Base-by-base conservation (phyloP, 805 yeast genomes). In the Candida yuanshanica region DNA sequence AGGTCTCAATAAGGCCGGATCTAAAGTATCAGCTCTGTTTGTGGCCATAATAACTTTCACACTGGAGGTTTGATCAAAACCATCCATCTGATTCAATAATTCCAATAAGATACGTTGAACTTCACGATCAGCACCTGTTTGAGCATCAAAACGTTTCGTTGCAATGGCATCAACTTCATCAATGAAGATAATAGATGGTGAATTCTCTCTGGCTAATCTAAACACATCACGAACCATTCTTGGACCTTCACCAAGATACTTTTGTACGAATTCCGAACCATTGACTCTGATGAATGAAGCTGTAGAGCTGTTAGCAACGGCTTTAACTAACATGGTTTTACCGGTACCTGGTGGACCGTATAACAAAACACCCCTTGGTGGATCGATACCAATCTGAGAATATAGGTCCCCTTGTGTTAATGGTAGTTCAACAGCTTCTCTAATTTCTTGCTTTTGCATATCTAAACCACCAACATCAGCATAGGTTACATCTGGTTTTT, bases 321-420 rank as follows among this genome's bases (percentile, higher is more conserved):
- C 99, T 65, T 93, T 93, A 37, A 93, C 99, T 60, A 93, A 75
- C 98, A 93, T 90, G 18, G 99, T 93, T 65, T 93, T 93, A 57
- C 99, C 99, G 1, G 99, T 93, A 62, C 99, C 99, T 36, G 99
- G 99, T 10, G 99, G 98, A n/a, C 99, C 99, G 65, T 93, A 93
- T 46, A 93, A 71, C 52, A 93, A 68, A 23, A 93, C 99, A 56
- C 99, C 99, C 52, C 98, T 81, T 48, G 99, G 99, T 16, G 99
- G 99, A 57, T 93, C 98, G 50, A 93, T 90, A 67, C 99, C 99
- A 58, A 93, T 93, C 66, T 93, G 98, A 58, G 87, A 84, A 67
- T 93, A 93, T 50, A 95, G 72, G 56, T 95, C 99, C 29, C 93
- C 95, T 62, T 93, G 98, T 13, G 95, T 84, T 56, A 93, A 74